Percentiles rank a stretch among this genome's conserved stretches.
Evolutionary conservation across 2,329 filamentous ascomycete genomes (phyloP).

Genomic region (Cephalotrichum gorgonifer): DNA sequence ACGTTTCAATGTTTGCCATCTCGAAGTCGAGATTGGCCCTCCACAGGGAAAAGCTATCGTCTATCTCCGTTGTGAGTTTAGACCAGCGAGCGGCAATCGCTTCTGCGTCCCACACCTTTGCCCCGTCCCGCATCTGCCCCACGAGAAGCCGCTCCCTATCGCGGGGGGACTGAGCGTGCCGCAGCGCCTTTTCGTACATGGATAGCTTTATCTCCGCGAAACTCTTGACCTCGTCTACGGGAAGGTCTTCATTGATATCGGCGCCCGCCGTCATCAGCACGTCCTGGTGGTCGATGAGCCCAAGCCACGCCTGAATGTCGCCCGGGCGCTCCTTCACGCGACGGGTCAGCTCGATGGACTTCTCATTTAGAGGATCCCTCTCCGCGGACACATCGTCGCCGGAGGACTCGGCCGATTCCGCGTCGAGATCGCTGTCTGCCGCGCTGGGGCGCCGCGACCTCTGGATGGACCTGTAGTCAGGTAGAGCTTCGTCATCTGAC

Average conservation of each 20-base stretch:
- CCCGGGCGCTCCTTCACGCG: slow-evolving; percentile 54
- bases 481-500: slow-evolving; percentile 30
- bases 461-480: slow-evolving; percentile 56
- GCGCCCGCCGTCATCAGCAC: slow-evolving; percentile 44
- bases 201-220: slow-evolving; percentile 72
- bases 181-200: slow-evolving; percentile 68
- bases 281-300: slow-evolving; percentile 71
- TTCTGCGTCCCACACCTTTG: slow-evolving; percentile 60
- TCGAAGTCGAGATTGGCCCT: slow-evolving; percentile 61
- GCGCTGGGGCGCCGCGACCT: slow-evolving; percentile 39
- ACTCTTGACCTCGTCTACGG: slow-evolving; percentile 52
- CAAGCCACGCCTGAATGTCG: slow-evolving; percentile 64
- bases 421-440: slow-evolving; percentile 31
- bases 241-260: slow-evolving; percentile 30
- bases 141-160: slow-evolving; percentile 52
- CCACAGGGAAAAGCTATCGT: slow-evolving; percentile 58
- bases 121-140: slow-evolving; percentile 63
- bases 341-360: slow-evolving; percentile 51
- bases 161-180: slow-evolving; percentile 33
- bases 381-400: slow-evolving; percentile 14
- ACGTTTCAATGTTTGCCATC: slow-evolving; percentile 56
- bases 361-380: slow-evolving; percentile 38
- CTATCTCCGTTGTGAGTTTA: slow-evolving; percentile 39
- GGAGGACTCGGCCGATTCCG: slow-evolving; percentile 1
- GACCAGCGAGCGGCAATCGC: slow-evolving; percentile 54